A percentile compares a stretch with the other conserved stretches of the same genome.
Conservation (phyloP, 352 stramenopile species). For the Globisporangium iwayamae region DNA sequence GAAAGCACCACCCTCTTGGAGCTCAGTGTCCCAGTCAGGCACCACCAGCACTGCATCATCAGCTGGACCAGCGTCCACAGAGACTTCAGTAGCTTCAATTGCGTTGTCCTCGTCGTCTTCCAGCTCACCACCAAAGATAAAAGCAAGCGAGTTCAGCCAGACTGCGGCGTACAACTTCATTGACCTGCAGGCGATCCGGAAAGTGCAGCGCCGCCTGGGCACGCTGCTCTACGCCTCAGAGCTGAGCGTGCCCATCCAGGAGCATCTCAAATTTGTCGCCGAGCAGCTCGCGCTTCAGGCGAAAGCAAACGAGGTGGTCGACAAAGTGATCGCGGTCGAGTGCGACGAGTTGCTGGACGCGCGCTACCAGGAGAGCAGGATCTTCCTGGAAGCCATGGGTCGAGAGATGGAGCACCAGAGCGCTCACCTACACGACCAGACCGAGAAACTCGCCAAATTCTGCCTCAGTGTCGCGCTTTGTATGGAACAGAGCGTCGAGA, state of each 20-base stretch:
- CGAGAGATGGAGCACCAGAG: constrained; percentile 56
- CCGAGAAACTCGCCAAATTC: constrained; percentile 63
- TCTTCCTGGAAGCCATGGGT: constrained; percentile 60
- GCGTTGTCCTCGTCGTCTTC: neutral
- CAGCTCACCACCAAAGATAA: constrained; percentile 3
- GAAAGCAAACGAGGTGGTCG: constrained; percentile 67
- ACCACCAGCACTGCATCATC: neutral
- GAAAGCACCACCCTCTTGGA: neutral
- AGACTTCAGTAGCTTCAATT: neutral
- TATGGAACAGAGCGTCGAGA: constrained; percentile 54
- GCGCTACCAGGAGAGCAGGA: constrained; percentile 43
- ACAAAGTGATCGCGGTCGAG: constrained; percentile 43
- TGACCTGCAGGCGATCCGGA: constrained; percentile 79
- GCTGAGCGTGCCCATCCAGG: constrained; percentile 42
- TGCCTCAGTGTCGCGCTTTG: constrained; percentile 45
- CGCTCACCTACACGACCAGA: constrained; percentile 43
- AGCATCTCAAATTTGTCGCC: constrained; percentile 44
- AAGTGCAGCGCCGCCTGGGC: constrained; percentile 70
- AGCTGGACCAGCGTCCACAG: neutral
- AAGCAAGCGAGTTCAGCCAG: constrained; percentile 5
- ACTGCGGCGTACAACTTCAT: constrained; percentile 22
- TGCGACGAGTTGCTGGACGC: constrained; percentile 50
- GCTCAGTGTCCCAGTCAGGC: neutral
- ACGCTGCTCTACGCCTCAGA: constrained; percentile 75
- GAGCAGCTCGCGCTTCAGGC: constrained; percentile 58